These are phyloP conservation scores for Boletus speciosus DNA, from an alignment of 768 basidiomycete genomes.

Conservation along the genomic window DNA sequence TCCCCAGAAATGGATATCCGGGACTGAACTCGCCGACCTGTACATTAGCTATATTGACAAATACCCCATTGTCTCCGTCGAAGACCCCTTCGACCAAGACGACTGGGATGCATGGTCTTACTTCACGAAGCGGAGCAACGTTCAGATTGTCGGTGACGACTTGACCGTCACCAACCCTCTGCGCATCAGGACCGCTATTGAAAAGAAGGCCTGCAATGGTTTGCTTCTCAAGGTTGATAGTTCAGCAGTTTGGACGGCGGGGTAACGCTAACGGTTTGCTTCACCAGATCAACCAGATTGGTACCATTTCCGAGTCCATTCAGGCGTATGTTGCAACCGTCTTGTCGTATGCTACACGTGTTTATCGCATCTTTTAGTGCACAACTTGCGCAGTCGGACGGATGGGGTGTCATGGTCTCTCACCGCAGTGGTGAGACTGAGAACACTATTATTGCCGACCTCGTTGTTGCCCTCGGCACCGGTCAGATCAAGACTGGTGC, in stretches of 20 bases:
- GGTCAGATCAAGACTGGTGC: slow-evolving; percentile 99
- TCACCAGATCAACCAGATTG: slow-evolving; percentile 90
- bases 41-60: slow-evolving; percentile 85
- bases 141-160: slow-evolving; percentile 96
- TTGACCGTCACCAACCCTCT: slow-evolving; percentile 96
- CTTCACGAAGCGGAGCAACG: slow-evolving; percentile 74
- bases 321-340: slow-evolving; percentile 70
- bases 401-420: slow-evolving; percentile 99
- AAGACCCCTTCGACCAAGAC: slow-evolving; percentile 99
- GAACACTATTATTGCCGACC: slow-evolving; percentile 94
- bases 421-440: slow-evolving; percentile 99
- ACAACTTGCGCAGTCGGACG: slow-evolving; percentile 91
- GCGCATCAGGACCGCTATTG: slow-evolving; percentile 97
- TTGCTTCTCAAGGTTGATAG: slow-evolving; percentile 81
- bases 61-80: slow-evolving; percentile 94
- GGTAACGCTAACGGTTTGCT: neutral
- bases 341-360: neutral
- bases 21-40: slow-evolving; percentile 86
- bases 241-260: neutral
- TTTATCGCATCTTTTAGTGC: slow-evolving; percentile 49
- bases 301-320: slow-evolving; percentile 97
- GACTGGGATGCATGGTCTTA: slow-evolving; percentile 98
- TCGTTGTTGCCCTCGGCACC: slow-evolving; percentile 86
- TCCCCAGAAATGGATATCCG: slow-evolving; percentile 92
- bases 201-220: slow-evolving; percentile 99